Percentiles rank a stretch among this genome's conserved stretches.
phyloP scores from a whole-genome alignment of 116 monocot genomes.

The Zostera marina region DNA sequence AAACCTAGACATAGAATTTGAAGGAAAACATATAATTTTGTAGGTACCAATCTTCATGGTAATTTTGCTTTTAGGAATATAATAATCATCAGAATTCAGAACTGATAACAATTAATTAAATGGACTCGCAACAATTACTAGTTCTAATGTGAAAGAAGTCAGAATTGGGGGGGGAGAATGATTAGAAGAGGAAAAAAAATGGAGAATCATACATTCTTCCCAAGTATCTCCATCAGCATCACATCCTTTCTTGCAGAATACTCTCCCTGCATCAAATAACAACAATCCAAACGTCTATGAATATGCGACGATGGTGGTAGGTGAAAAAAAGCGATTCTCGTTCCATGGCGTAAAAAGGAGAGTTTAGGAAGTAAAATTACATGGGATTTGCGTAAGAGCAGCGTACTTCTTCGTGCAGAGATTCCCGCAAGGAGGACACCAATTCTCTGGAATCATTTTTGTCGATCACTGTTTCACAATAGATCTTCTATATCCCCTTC shows the following conservation, averaged over 20 bases:
- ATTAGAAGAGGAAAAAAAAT: not conserved
- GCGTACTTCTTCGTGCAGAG: constrained; percentile 93
- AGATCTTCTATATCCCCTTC: not conserved
- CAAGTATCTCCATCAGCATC: constrained; percentile 62
- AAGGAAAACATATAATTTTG: not conserved
- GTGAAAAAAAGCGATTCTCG: no score
- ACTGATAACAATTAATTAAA: no score
- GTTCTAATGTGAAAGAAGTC: not conserved
- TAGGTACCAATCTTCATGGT: not conserved
- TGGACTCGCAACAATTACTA: no score
- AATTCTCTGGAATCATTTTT: constrained; percentile 46
- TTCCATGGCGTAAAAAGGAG: not conserved
- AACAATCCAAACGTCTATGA: not conserved
- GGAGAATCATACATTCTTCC: constrained; percentile 73
- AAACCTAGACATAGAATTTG: constrained; percentile 28
- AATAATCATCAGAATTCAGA: not conserved
- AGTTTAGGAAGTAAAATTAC: constrained; percentile 21
- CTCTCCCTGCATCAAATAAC: constrained; percentile 54
- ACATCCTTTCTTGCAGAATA: constrained; percentile 99
- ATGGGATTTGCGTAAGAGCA: constrained; percentile 67
- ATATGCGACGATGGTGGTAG: no score
- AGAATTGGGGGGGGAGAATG: no score
- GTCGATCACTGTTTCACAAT: not conserved
- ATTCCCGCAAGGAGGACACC: constrained; percentile 75
- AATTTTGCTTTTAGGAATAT: constrained; percentile 1